phyloP scores from a whole-genome alignment of 192 early-diverging fungal species.

The Rhizophagus prolifer region DNA sequence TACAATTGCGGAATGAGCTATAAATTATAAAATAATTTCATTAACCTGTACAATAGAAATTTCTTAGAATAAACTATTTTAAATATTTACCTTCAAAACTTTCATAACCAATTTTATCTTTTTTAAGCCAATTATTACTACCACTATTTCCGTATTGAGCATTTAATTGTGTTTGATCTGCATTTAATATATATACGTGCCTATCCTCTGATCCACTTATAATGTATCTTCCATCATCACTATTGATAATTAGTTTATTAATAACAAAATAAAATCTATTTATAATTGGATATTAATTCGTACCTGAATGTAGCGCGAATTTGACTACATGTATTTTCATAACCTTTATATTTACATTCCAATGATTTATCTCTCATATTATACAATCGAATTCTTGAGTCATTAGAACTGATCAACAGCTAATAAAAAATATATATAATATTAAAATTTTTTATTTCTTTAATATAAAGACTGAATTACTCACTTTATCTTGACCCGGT shows the following conservation, averaged over 20 bases:
- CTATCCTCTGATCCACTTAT: slow-evolving; percentile 82
- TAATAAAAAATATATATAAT: background rate
- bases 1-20: slow-evolving; percentile 54
- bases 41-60: background rate
- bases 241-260: slow-evolving; percentile 8
- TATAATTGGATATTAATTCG: background rate
- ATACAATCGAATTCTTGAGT: slow-evolving; percentile 80
- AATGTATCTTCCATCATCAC: slow-evolving; percentile 75
- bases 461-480: background rate
- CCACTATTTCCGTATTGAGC: slow-evolving; percentile 19
- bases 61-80: background rate
- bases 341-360: slow-evolving; percentile 80
- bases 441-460: background rate
- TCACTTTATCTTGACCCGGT: slow-evolving; percentile 55
- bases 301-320: slow-evolving; percentile 73
- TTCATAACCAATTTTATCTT: slow-evolving; percentile 30
- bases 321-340: slow-evolving; percentile 67
- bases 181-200: slow-evolving; percentile 72
- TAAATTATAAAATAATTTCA: slow-evolving; percentile 19
- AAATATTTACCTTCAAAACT: slow-evolving; percentile 38
- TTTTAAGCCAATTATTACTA: slow-evolving; percentile 33
- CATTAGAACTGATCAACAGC: slow-evolving; percentile 74
- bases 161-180: slow-evolving; percentile 47
- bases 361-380: slow-evolving; percentile 74
- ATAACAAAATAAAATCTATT: background rate